Evolutionary conservation across 2,329 filamentous ascomycete genomes (phyloP).

Genomic region (Ophiosphaerella herpotricha): DNA sequence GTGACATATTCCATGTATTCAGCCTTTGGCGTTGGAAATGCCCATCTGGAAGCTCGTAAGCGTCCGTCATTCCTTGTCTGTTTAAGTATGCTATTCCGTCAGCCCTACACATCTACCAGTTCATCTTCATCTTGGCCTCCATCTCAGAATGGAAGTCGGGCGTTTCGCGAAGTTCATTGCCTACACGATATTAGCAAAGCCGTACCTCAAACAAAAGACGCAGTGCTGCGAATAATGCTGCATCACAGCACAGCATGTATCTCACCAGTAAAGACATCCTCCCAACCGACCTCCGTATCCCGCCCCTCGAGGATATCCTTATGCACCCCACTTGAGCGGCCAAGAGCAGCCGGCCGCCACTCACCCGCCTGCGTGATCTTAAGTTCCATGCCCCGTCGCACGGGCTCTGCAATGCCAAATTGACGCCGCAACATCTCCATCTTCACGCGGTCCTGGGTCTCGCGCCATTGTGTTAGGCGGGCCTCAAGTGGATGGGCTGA

Average conservation of each 20-base stretch:
- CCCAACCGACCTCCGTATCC: conserved; percentile 82
- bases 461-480: conserved; percentile 86
- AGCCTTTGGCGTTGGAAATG: background rate
- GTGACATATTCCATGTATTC: background rate
- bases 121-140: conserved; percentile 88
- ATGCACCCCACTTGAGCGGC: conserved; percentile 72
- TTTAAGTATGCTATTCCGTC: background rate
- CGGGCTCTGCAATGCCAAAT: conserved; percentile 90
- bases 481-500: conserved; percentile 88
- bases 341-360: conserved; percentile 76
- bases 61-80: background rate
- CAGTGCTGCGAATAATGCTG: background rate
- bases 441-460: conserved; percentile 83
- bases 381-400: conserved; percentile 92
- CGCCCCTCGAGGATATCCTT: conserved; percentile 84
- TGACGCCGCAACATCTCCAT: conserved; percentile 86
- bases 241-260: conserved; percentile 10
- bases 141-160: conserved; percentile 88
- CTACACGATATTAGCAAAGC: conserved; percentile 40
- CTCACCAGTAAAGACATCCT: conserved; percentile 83
- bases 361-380: conserved; percentile 81
- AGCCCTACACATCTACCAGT: conserved; percentile 45
- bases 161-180: conserved; percentile 70
- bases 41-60: background rate
- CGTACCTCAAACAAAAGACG: background rate